Evolutionary conservation across 495 filamentous ascomycete genomes (phyloP), one percentile per base, ranked within the genome.

Genomic region (Friedmanniomyces simplex): DNA sequence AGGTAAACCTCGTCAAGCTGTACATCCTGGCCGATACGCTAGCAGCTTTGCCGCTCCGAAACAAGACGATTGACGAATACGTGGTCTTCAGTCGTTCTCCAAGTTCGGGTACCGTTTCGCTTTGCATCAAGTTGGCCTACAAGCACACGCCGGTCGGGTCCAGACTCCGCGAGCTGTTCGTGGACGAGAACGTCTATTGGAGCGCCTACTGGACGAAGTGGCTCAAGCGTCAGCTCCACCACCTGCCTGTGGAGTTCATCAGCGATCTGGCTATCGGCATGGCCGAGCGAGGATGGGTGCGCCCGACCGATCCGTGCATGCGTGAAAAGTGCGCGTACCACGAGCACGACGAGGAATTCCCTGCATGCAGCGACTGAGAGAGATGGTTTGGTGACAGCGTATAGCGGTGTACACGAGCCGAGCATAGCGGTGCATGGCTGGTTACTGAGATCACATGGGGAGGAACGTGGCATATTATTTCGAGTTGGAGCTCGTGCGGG

Each of bases 341-440:
- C 25, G 54, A 57, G 11, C 54, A 57, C 43, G 30, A 57, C 25
- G 54, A 50, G 4, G 26, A 28, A 4, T 34, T 28, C 7, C 52
- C 52, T 18, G 25, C 5, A 24, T 53, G 48, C 43, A 16, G 16
- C 16, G 16, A 16, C 8, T 16, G 34, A 37, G 34, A 37, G 16
- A 37, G 16, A 16, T 37, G 16, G 34, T 8, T 37, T 37, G 34
- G 34, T 37, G 34, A 16, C n/a, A n/a, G n/a, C n/a, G n/a, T n/a
- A n/a, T n/a, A n/a, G n/a, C n/a, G n/a, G n/a, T n/a, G n/a, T n/a
- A n/a, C n/a, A n/a, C n/a, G n/a, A n/a, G n/a, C n/a, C n/a, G n/a
- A n/a, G n/a, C n/a, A n/a, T n/a, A n/a, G n/a, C n/a, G n/a, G n/a
- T n/a, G n/a, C n/a, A n/a, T n/a, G n/a, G n/a, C n/a, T n/a, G n/a